A percentile compares a stretch with the other conserved stretches of the same genome.
Conservation (phyloP, 1,139 yeast genomes). For the Kazachstania sp. region DNA sequence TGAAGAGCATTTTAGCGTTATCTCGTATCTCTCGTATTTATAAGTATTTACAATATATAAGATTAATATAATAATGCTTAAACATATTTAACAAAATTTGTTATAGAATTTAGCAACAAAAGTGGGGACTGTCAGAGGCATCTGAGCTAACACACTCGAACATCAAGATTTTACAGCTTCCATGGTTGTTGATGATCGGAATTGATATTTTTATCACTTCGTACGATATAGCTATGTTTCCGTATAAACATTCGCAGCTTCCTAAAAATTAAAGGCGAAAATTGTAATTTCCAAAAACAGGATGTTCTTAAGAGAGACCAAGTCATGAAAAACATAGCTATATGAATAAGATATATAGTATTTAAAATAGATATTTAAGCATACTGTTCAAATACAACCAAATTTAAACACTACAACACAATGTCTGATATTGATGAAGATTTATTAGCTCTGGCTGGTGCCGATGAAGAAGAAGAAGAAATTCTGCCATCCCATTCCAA, state of each 20-base stretch:
- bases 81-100: too few relatives aligned
- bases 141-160: too few relatives aligned
- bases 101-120: too few relatives aligned
- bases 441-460: conserved; percentile 85
- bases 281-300: neutral
- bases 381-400: neutral
- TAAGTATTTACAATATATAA: too few relatives aligned
- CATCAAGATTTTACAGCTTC: too few relatives aligned
- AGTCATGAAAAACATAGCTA: neutral
- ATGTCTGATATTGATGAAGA: conserved; percentile 75
- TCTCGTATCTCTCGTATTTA: too few relatives aligned
- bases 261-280: neutral
- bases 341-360: neutral
- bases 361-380: neutral
- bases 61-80: too few relatives aligned
- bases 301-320: neutral
- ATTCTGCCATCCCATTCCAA: conserved; percentile 23
- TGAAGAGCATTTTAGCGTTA: neutral
- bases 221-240: too few relatives aligned
- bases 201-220: too few relatives aligned
- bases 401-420: neutral
- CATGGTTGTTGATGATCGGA: too few relatives aligned
- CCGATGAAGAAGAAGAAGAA: conserved; percentile 39
- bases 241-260: too few relatives aligned
- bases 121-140: too few relatives aligned